Evolutionary conservation across 371 early-diverging fungal genomes (phyloP).

Genomic region (Apophysomyces elegans): DNA sequence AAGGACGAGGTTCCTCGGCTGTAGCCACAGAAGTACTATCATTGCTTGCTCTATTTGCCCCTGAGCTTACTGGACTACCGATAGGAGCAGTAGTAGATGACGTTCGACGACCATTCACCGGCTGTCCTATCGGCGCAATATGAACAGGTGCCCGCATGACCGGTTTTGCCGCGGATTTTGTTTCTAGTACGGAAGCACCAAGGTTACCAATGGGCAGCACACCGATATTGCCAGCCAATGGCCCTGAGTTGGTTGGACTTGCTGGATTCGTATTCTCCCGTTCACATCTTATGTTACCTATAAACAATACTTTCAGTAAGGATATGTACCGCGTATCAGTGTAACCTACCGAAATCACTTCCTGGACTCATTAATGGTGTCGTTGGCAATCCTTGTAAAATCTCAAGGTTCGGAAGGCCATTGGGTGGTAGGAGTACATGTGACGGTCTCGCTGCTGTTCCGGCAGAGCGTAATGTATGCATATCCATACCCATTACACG

Average conservation of each 20-base stretch:
- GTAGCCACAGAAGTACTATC: conserved; percentile 8
- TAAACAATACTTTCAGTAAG: not conserved
- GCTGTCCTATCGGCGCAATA: conserved; percentile 49
- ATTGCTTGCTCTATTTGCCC: conserved; percentile 14
- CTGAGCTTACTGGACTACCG: conserved; percentile 29
- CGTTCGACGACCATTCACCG: conserved; percentile 21
- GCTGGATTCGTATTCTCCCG: not conserved
- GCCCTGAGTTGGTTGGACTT: not conserved
- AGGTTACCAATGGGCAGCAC: not conserved
- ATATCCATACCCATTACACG: not conserved
- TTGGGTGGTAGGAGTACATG: conserved; percentile 20
- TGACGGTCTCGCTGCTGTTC: conserved; percentile 10
- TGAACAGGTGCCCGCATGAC: conserved; percentile 1
- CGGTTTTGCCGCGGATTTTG: not conserved
- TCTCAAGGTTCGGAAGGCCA: not conserved
- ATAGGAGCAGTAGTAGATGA: conserved; percentile 32
- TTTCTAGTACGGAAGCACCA: not conserved
- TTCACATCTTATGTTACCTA: conserved; percentile 1
- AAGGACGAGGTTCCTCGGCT: conserved; percentile 7
- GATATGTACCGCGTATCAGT: not conserved
- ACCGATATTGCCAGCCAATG: not conserved
- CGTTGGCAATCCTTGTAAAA: not conserved
- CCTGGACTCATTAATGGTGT: not conserved
- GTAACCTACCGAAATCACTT: not conserved
- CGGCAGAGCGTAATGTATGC: not conserved